These are phyloP conservation scores for Pseudocercospora pini-densiflorae DNA, from an alignment of 2,329 filamentous ascomycete species.

Conservation along the genomic window DNA sequence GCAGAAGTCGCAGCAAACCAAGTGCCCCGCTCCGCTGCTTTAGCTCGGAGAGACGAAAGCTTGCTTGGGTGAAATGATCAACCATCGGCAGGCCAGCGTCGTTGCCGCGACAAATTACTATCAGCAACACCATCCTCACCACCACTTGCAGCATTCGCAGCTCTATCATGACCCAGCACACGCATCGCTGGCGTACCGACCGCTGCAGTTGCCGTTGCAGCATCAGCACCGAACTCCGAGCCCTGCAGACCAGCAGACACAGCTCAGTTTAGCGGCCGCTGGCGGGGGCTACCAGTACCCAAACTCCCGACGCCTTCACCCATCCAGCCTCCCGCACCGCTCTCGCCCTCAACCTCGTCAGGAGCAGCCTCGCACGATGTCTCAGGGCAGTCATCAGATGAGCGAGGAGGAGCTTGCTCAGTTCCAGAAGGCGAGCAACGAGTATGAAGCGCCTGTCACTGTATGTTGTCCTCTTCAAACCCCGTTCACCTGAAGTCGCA, in stretches of 20 bases:
- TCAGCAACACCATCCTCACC: conserved; percentile 24
- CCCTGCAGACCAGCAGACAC: conserved; percentile 28
- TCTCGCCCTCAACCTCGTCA: conserved; percentile 30
- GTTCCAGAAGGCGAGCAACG: conserved; percentile 65
- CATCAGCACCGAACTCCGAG: conserved; percentile 24
- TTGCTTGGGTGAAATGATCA: conserved; percentile 32
- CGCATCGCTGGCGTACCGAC: conserved; percentile 43
- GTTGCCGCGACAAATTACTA: conserved; percentile 31
- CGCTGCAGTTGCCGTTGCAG: conserved; percentile 46
- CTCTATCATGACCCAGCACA: conserved; percentile 41
- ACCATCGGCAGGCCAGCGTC: conserved; percentile 33
- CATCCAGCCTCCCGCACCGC: conserved; percentile 27
- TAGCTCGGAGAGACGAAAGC: conserved; percentile 33
- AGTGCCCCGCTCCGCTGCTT: conserved; percentile 33
- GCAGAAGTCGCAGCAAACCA: conserved; percentile 12
- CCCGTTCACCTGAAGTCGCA: conserved; percentile 18
- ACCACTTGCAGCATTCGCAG: conserved; percentile 28
- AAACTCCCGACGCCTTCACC: conserved; percentile 28
- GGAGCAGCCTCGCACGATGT: conserved; percentile 41
- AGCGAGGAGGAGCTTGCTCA: conserved; percentile 62
- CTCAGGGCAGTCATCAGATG: conserved; percentile 28
- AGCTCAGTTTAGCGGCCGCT: conserved; percentile 30
- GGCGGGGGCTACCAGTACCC: conserved; percentile 30
- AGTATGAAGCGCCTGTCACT: conserved; percentile 62
- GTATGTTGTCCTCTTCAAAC: conserved; percentile 46